These are phyloP conservation scores for Trichoderma sp. DNA, from an alignment of 2,329 filamentous ascomycete genomes.

Conservation along the genomic window DNA sequence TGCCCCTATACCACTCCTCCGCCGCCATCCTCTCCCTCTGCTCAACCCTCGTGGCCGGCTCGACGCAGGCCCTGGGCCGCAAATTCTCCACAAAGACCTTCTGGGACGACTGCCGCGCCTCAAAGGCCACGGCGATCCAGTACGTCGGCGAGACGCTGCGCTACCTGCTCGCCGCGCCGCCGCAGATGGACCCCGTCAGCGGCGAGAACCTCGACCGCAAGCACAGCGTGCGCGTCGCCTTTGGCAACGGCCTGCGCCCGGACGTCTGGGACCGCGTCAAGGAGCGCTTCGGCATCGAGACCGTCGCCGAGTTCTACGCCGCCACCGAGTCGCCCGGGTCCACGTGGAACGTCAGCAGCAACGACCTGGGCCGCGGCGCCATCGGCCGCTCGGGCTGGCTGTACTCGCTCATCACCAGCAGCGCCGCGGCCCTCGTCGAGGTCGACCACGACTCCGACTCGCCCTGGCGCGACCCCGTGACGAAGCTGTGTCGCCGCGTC, in stretches of 20 bases:
- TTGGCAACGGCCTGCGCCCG: constrained; percentile 82
- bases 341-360: constrained; percentile 72
- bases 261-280: constrained; percentile 87
- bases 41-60: constrained; percentile 60
- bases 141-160: constrained; percentile 88
- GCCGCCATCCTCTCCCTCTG: constrained; percentile 70
- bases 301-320: constrained; percentile 79
- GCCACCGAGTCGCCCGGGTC: constrained; percentile 72
- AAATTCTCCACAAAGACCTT: constrained; percentile 78
- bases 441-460: constrained; percentile 71
- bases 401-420: constrained; percentile 55
- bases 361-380: constrained; percentile 73
- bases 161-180: constrained; percentile 71
- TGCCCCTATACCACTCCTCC: constrained; percentile 88
- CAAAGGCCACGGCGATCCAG: constrained; percentile 74
- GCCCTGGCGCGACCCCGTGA: constrained; percentile 67
- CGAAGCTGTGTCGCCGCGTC: constrained; percentile 66
- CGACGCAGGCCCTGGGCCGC: constrained; percentile 70
- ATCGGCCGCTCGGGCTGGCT: constrained; percentile 73
- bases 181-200: constrained; percentile 61
- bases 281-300: constrained; percentile 73
- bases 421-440: constrained; percentile 60
- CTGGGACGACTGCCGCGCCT: constrained; percentile 73
- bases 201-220: constrained; percentile 70
- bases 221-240: constrained; percentile 72